Conservation (phyloP, 352 stramenopile genomes). For the Phytopythium oedochilum region DNA sequence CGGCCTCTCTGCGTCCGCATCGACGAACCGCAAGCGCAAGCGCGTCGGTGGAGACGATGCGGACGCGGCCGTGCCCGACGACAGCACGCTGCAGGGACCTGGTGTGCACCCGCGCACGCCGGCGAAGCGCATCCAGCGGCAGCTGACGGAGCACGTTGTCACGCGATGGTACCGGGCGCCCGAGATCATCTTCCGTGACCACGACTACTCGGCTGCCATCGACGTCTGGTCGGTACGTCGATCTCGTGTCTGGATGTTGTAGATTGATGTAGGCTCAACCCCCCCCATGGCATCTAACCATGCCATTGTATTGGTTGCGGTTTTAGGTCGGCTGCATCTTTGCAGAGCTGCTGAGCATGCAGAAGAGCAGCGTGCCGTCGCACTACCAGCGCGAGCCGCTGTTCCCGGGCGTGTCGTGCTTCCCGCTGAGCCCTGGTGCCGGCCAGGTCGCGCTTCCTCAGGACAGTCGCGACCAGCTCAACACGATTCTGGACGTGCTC, state of each 20-base stretch:
- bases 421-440: constrained; percentile 72
- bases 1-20: constrained; percentile 60
- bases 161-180: constrained; percentile 94
- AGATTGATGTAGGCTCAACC: no score
- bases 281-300: not conserved
- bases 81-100: constrained; percentile 53
- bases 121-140: constrained; percentile 77
- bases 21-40: constrained; percentile 57
- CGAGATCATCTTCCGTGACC: constrained; percentile 92
- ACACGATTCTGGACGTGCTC: constrained; percentile 85
- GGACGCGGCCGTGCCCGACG: constrained; percentile 43
- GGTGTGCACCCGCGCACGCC: constrained; percentile 72
- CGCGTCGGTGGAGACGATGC: constrained; percentile 29
- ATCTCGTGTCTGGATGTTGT: not conserved
- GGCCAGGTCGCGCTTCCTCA: constrained; percentile 73
- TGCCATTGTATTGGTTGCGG: no score
- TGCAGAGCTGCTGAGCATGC: constrained; percentile 94
- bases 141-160: constrained; percentile 94
- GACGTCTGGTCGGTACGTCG: constrained; percentile 85
- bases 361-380: constrained; percentile 93
- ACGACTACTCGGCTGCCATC: constrained; percentile 86
- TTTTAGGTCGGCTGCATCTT: constrained; percentile 93
- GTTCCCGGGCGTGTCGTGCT: constrained; percentile 93
- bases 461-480: constrained; percentile 82
- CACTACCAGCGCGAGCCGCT: constrained; percentile 93